Evolutionary conservation across 2,329 filamentous ascomycete species (phyloP).

Genomic region (Taxawa tesnikishii): DNA sequence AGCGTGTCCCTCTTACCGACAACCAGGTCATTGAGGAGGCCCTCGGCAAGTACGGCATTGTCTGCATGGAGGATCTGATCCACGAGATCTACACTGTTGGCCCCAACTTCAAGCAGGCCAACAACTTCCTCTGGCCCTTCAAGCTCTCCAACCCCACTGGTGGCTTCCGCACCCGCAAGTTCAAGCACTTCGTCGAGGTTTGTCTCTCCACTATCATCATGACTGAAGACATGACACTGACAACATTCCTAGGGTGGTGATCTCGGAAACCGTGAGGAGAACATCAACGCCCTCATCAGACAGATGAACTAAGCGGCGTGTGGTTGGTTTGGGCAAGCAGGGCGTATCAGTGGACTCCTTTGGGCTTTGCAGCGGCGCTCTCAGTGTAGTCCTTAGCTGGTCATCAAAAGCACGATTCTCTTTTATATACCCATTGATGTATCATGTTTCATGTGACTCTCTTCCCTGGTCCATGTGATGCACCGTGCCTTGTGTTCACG

Average conservation of each 20-base stretch:
- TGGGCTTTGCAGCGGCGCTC: background rate
- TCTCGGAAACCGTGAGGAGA: slow-evolving; percentile 94
- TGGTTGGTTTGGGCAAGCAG: slow-evolving; percentile 2
- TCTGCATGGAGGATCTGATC: slow-evolving; percentile 98
- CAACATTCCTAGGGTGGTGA: slow-evolving; percentile 59
- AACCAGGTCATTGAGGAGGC: slow-evolving; percentile 94
- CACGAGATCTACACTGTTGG: slow-evolving; percentile 99
- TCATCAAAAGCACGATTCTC: background rate
- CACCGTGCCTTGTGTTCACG: too few relatives aligned
- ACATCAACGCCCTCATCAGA: slow-evolving; percentile 91
- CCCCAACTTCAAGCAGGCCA: slow-evolving; percentile 95
- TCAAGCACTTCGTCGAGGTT: slow-evolving; percentile 94
- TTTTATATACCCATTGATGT: background rate
- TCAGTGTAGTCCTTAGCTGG: background rate
- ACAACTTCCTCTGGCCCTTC: slow-evolving; percentile 99
- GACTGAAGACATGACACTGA: background rate
- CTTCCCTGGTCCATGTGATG: too few relatives aligned
- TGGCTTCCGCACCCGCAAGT: slow-evolving; percentile 93
- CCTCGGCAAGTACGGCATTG: slow-evolving; percentile 96
- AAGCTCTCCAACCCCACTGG: slow-evolving; percentile 98
- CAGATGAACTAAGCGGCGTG: slow-evolving; percentile 76
- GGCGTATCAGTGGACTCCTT: slow-evolving; percentile 4
- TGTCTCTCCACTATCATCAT: background rate
- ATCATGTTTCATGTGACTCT: background rate
- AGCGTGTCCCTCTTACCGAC: slow-evolving; percentile 91